Base-by-base conservation (phyloP, 108 stramenopile species). In the Nitzschia putrida region DNA sequence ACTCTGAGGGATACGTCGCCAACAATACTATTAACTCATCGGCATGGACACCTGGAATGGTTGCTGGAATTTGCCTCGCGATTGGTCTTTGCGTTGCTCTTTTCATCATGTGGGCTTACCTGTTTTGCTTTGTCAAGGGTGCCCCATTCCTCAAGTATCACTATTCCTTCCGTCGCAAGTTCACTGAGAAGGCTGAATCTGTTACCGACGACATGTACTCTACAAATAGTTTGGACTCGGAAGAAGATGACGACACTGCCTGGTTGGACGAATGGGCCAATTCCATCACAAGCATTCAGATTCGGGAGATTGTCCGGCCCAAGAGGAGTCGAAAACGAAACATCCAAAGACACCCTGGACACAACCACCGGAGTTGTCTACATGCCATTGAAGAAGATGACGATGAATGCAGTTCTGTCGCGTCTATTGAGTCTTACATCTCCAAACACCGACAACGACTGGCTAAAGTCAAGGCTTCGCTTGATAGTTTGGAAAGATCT, bases 191-290 rank as follows among this genome's bases (percentile, higher is more conserved):
- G 24, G 58, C 58, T 21, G 53, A 34, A 26, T 40, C 64, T 8
- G 45, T 18, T n/a, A 66, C 64, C 39, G 57, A 66, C 23, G 73
- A 74, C 37, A 47, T 51, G 21, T n/a, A 23, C 26, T 58, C 64
- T 6, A 50, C 42, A 13, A 0, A 25, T 38, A 57, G 57, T 76
- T 45, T 44, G 8, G 52, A 40, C 11, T 34, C 52, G 1, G 68
- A 44, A 14, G 60, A 71, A 7, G 63, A 64, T 24, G 24, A 47
- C 9, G 61, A 63, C 13, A 23, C 14, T 10, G 11, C 10, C 16
- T 75, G 74, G 74, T 54, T 79, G 61, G 78, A 79, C 42, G 60
- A 39, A 12, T 73, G 71, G 78, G 72, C 78, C 14, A 51, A 63
- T 21, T 38, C 60, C 18, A 60, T 79, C 10, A 79, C 78, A 0